Conservation (phyloP, 2,329 filamentous ascomycete species). For the Fusarium devonianum region DNA sequence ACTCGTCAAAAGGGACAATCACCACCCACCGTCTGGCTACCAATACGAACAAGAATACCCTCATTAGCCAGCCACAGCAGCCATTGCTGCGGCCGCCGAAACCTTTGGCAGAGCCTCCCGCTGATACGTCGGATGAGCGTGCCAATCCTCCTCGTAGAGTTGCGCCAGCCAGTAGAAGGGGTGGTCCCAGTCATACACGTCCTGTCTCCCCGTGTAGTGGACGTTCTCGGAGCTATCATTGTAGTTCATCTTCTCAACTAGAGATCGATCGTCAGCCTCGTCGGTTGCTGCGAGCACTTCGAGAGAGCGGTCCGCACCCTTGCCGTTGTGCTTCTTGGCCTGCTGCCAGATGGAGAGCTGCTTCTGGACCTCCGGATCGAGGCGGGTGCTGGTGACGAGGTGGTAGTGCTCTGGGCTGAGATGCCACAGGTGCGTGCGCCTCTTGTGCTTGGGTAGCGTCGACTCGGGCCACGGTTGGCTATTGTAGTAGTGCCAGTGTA, state of each 20-base stretch:
- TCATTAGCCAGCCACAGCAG: constrained; percentile 1
- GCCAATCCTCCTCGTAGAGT: constrained; percentile 55
- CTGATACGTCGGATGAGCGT: constrained; percentile 44
- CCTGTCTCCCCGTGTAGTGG: constrained; percentile 38
- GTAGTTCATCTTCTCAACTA: constrained; percentile 9
- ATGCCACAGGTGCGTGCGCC: constrained; percentile 40
- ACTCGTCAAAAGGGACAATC: not conserved
- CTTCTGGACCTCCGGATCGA: constrained; percentile 27
- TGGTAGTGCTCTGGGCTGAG: constrained; percentile 45
- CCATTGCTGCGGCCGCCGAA: not conserved
- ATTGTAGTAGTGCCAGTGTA: constrained; percentile 61
- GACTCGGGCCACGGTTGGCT: constrained; percentile 40
- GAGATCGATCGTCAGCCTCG: constrained; percentile 7
- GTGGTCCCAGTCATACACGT: constrained; percentile 48
- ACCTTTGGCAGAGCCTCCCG: constrained; percentile 27
- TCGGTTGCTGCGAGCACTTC: not conserved
- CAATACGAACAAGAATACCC: no score
- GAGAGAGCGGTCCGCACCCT: constrained; percentile 12
- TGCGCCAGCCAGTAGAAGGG: constrained; percentile 55
- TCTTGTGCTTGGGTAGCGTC: constrained; percentile 40
- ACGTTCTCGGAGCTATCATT: not conserved
- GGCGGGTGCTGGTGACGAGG: constrained; percentile 45
- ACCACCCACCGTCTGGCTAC: no score
- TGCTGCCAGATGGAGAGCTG: constrained; percentile 40
- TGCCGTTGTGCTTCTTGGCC: constrained; percentile 37